phyloP scores from a whole-genome alignment of 352 stramenopile species.

The Globisporangium sylvaticum region DNA sequence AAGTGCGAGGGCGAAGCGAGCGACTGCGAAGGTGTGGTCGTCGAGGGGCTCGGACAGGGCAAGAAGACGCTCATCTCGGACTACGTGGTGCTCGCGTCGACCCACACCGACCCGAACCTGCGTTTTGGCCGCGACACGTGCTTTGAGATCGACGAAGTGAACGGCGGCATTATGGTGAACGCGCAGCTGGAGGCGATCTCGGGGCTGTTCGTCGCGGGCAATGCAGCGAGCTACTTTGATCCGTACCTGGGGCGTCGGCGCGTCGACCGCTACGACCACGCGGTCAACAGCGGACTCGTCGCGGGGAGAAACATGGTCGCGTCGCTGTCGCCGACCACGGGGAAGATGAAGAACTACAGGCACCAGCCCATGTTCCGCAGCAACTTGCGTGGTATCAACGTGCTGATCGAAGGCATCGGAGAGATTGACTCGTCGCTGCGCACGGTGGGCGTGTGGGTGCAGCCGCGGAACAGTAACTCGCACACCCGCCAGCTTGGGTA shows the following conservation, averaged over 20 bases:
- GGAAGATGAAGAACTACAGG: constrained; percentile 80
- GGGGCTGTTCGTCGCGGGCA: constrained; percentile 88
- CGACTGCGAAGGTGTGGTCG: constrained; percentile 35
- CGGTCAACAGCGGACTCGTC: constrained; percentile 88
- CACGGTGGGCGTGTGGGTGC: constrained; percentile 84
- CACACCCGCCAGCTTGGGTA: not conserved
- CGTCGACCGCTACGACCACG: constrained; percentile 91
- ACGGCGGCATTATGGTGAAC: constrained; percentile 90
- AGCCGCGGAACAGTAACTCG: constrained; percentile 24
- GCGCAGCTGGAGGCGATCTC: constrained; percentile 85
- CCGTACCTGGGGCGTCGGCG: constrained; percentile 78
- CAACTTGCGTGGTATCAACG: constrained; percentile 62
- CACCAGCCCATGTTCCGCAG: constrained; percentile 89
- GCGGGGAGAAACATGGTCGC: constrained; percentile 87
- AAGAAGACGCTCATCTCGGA: constrained; percentile 76
- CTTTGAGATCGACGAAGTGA: constrained; percentile 83
- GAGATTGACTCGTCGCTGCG: constrained; percentile 77
- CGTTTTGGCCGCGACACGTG: constrained; percentile 56
- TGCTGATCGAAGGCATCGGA: constrained; percentile 84
- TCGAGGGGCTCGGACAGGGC: constrained; percentile 65
- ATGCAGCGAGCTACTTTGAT: constrained; percentile 89
- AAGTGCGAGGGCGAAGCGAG: constrained; percentile 39
- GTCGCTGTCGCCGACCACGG: constrained; percentile 28
- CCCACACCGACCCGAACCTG: constrained; percentile 85
- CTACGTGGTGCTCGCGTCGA: constrained; percentile 91